Evolutionary conservation across 2,329 filamentous ascomycete species (phyloP).

Genomic region (Lomentospora prolificans): DNA sequence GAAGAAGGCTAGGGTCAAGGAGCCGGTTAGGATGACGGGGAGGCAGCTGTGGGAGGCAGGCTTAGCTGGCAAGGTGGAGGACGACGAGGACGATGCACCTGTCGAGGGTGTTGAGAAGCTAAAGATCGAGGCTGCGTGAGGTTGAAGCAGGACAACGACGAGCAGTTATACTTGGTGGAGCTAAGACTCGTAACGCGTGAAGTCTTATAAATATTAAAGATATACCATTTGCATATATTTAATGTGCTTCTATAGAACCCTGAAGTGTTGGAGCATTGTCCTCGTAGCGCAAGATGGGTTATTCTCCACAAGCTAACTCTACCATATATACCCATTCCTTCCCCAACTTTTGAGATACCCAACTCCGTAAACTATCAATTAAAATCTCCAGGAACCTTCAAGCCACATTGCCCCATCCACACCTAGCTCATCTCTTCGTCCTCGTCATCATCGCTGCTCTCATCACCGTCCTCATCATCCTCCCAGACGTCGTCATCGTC

Average conservation of each 20-base stretch:
- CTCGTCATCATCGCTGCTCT: slow-evolving; percentile 36
- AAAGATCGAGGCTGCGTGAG: slow-evolving; percentile 47
- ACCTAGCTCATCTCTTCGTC: slow-evolving; percentile 46
- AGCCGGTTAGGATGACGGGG: slow-evolving; percentile 62
- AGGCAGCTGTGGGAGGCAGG: slow-evolving; percentile 72
- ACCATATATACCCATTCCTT: background rate
- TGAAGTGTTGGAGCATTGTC: background rate
- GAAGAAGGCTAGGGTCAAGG: slow-evolving; percentile 68
- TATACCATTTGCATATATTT: too few species aligned
- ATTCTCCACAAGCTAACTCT: background rate
- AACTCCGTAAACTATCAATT: background rate
- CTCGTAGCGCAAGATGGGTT: background rate
- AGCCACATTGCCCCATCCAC: too few species aligned
- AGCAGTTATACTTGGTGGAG: too few species aligned
- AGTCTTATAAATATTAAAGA: background rate
- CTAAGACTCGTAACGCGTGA: too few species aligned
- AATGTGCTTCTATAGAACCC: background rate
- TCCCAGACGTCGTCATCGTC: slow-evolving; percentile 46
- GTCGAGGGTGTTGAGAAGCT: slow-evolving; percentile 59
- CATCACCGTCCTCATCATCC: slow-evolving; percentile 38
- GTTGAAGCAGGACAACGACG: background rate
- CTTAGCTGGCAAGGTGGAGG: slow-evolving; percentile 55
- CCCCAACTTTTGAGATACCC: background rate
- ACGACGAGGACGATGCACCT: slow-evolving; percentile 50
- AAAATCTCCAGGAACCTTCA: background rate